A percentile compares a stretch with the other conserved stretches of the same genome.
Conservation (phyloP, 2,329 filamentous ascomycete species). For the Claviceps sp. region DNA sequence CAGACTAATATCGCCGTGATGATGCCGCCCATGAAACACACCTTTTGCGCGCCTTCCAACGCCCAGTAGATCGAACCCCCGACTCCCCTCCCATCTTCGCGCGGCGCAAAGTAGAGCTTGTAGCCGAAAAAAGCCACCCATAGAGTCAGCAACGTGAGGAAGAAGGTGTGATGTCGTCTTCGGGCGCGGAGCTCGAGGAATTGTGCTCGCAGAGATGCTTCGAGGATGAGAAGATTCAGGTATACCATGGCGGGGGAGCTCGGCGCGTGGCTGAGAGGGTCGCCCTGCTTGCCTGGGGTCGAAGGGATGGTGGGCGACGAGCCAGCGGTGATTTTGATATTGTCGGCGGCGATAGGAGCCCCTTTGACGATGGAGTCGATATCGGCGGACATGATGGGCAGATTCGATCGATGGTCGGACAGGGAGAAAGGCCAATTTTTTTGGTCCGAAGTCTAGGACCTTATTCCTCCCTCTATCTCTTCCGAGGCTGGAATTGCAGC, state of each 20-base stretch:
- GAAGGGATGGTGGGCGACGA: slow-evolving; percentile 31
- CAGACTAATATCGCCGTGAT: slow-evolving; percentile 80
- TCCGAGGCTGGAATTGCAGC: slow-evolving; percentile 1
- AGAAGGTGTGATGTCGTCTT: slow-evolving; percentile 84
- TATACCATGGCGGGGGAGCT: slow-evolving; percentile 93
- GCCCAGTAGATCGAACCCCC: slow-evolving; percentile 96
- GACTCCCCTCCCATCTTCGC: slow-evolving; percentile 82
- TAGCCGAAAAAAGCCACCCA: slow-evolving; percentile 85
- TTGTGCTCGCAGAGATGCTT: slow-evolving; percentile 83
- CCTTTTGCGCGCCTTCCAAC: slow-evolving; percentile 76
- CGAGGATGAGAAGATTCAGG: slow-evolving; percentile 92
- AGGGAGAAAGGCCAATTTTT: not conserved
- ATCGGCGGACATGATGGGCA: slow-evolving; percentile 42
- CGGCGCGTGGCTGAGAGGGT: slow-evolving; percentile 71
- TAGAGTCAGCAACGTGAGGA: slow-evolving; percentile 61
- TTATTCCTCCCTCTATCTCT: not conserved
- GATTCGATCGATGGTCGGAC: not conserved
- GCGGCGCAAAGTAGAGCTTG: slow-evolving; percentile 84
- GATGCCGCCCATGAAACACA: slow-evolving; percentile 82
- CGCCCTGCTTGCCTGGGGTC: slow-evolving; percentile 35
- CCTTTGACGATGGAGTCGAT: slow-evolving; percentile 91
- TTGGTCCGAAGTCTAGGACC: not conserved
- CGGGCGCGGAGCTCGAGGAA: slow-evolving; percentile 83
- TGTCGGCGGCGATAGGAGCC: slow-evolving; percentile 50
- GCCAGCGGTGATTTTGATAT: slow-evolving; percentile 25